Conservation (phyloP, 1,284 basidiomycete genomes). For the Apiotrichum gracile region DNA sequence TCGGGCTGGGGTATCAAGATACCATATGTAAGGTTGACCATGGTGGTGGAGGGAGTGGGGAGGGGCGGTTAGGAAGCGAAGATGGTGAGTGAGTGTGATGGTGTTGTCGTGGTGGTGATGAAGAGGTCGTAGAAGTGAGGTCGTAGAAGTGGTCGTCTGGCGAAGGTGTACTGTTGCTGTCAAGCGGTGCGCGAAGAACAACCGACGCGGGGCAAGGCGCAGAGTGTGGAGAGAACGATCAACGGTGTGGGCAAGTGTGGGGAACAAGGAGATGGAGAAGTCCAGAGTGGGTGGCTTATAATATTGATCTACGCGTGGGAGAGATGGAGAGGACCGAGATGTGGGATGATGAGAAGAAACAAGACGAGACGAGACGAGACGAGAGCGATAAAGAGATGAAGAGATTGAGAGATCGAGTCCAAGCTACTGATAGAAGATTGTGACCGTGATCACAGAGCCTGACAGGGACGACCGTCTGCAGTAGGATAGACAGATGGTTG, state of each 20-base stretch:
- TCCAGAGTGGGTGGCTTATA: neutral
- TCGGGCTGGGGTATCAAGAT: constrained; percentile 14
- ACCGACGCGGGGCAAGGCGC: neutral
- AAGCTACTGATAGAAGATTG: no score
- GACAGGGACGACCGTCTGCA: no score
- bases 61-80: neutral
- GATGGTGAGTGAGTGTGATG: neutral
- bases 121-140: neutral
- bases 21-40: constrained; percentile 23
- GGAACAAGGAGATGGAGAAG: neutral
- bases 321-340: neutral
- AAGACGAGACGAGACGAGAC: no score
- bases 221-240: neutral
- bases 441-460: no score
- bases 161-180: no score
- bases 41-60: constrained; percentile 1
- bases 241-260: neutral
- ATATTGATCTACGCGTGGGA: neutral
- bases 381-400: no score
- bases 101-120: neutral
- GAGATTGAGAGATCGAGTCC: no score
- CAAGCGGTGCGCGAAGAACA: neutral
- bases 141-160: no score
- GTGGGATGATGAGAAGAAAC: neutral
- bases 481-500: no score